phyloP scores from a whole-genome alignment of 768 basidiomycete genomes.

The Russula compacta region DNA sequence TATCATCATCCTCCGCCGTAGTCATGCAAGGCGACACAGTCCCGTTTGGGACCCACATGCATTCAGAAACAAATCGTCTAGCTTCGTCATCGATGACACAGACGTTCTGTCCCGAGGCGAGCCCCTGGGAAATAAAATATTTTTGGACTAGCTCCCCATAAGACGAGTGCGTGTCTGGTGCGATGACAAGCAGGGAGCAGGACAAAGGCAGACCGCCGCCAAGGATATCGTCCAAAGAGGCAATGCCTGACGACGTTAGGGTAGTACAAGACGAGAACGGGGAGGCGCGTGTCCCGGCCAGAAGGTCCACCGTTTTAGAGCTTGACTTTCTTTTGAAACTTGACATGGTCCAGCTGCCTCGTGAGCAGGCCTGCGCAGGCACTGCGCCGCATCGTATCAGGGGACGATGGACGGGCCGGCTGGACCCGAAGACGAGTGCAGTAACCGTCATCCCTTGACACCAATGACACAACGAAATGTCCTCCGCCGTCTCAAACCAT shows the following conservation, averaged over 20 bases:
- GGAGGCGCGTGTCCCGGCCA: constrained; percentile 49
- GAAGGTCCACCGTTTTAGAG: constrained; percentile 34
- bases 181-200: constrained; percentile 59
- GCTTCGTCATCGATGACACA: constrained; percentile 56
- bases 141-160: constrained; percentile 81
- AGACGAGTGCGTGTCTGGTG: constrained; percentile 80
- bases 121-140: constrained; percentile 84
- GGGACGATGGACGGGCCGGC: background rate
- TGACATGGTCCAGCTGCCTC: constrained; percentile 39
- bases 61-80: constrained; percentile 49
- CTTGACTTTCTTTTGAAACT: constrained; percentile 68
- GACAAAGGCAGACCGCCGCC: constrained; percentile 87
- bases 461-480: constrained; percentile 2
- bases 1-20: constrained; percentile 33
- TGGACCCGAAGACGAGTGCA: background rate
- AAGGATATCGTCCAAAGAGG: constrained; percentile 90
- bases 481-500: constrained; percentile 9
- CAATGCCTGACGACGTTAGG: constrained; percentile 78
- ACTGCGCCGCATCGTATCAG: no score
- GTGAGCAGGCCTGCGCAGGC: background rate
- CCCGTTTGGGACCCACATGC: constrained; percentile 67
- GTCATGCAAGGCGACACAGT: constrained; percentile 16
- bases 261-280: constrained; percentile 46
- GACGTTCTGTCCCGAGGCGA: constrained; percentile 61
- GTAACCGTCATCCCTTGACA: background rate